Evolutionary conservation across 2,329 filamentous ascomycete genomes (phyloP), one percentile per base, ranked within the genome.

Genomic region (Emericellopsis cladophorae): DNA sequence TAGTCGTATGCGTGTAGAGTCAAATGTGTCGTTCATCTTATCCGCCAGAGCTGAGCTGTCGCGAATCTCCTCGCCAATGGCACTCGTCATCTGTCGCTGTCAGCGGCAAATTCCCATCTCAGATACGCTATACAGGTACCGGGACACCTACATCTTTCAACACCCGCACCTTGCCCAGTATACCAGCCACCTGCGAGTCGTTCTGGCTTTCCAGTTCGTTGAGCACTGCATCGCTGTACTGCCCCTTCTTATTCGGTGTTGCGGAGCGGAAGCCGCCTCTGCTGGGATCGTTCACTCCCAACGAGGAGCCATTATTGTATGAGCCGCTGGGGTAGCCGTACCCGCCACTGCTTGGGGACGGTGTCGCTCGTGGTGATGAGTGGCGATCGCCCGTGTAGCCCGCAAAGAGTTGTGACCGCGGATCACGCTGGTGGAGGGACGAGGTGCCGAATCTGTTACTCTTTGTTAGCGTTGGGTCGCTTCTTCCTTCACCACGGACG

Each of bases 161-260:
- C 67, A 88, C 78, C 66, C 74, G 79, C 45, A 96, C 90, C 63
- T 95, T 95, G 49, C 84, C 84, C 49, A 86, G 74, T 55, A 95
- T 89, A n/a, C 88, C 87, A 46, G 87, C 83, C 10, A 95, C 81
- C 53, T 95, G 82, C 44, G 78, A 72, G 51, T 95, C 89, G 57
- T 96, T 96, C 66, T 98, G 92, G 54, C 84, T 90, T 67, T 98
- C 92, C 45, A 98, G 73, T 64, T 94, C 88, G 57, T 86, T 87
- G 40, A 98, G 73, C 37, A 95, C 87, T 16, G 89, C 84, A 53
- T 93, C 83, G 56, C 83, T 90, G 60, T 96, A 96, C 59, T 95
- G 89, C 12, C 90, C 90, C 56, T 82, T 86, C 49, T 48, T 69
- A 58, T 88, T 86, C 45, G 84, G 84, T 44, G 83, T 87, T 49